Evolutionary conservation across 805 yeast genomes (phyloP).

Genomic region (Candida coquimbonensis): DNA sequence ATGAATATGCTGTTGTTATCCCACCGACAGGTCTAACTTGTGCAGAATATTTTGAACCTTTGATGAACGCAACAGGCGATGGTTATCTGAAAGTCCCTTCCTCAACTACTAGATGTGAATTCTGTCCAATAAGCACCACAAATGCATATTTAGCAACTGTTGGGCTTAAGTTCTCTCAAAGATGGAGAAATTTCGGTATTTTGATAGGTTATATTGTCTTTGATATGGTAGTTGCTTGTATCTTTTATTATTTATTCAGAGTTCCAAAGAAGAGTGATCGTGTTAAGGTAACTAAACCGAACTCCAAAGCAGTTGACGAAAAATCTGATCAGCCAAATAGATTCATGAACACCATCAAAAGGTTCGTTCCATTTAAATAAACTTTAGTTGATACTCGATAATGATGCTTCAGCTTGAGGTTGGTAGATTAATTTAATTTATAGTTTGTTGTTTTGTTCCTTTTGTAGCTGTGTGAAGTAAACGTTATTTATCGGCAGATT

Average conservation of each 20-base stretch:
- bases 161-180: constrained; percentile 33
- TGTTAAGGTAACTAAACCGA: constrained; percentile 20
- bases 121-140: constrained; percentile 51
- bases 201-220: constrained; percentile 36
- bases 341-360: no score
- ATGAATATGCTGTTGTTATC: constrained; percentile 39
- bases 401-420: no score
- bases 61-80: constrained; percentile 24
- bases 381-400: no score
- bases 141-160: constrained; percentile 47
- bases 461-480: no score
- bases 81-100: constrained; percentile 8
- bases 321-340: neutral
- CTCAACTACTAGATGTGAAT: constrained; percentile 46
- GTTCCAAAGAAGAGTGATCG: constrained; percentile 55
- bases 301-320: neutral
- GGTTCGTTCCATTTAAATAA: no score
- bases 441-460: no score
- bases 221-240: constrained; percentile 34
- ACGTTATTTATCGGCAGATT: no score
- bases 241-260: constrained; percentile 50
- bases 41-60: constrained; percentile 40
- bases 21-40: constrained; percentile 55
- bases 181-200: constrained; percentile 65
- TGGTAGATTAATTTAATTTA: no score